A percentile compares a stretch with the other conserved stretches of the same genome.
These are phyloP conservation scores for Hirschioporus abietinus DNA, from an alignment of 768 basidiomycete species.

Conservation along the genomic window DNA sequence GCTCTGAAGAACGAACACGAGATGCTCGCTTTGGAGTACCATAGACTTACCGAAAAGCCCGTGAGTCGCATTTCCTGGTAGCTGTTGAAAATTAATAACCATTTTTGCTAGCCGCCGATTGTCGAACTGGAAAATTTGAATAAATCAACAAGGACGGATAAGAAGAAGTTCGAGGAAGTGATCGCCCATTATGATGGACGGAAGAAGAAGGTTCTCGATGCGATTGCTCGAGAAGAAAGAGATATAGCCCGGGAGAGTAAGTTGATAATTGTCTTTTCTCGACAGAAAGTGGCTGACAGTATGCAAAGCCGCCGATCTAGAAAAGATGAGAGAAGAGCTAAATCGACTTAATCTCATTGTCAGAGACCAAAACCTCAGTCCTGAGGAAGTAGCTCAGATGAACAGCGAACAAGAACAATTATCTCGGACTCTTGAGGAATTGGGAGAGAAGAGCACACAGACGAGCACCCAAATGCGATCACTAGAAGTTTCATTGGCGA, in stretches of 20 bases:
- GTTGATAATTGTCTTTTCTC: not conserved
- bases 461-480: constrained; percentile 67
- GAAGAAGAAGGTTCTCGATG: constrained; percentile 63
- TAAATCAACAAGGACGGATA: constrained; percentile 62
- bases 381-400: constrained; percentile 89
- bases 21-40: constrained; percentile 50
- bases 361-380: constrained; percentile 81
- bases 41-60: not conserved
- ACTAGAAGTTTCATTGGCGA: constrained; percentile 79
- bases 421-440: constrained; percentile 65
- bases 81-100: not conserved
- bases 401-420: constrained; percentile 83
- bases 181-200: constrained; percentile 64
- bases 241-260: constrained; percentile 41
- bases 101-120: constrained; percentile 47
- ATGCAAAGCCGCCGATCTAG: constrained; percentile 36
- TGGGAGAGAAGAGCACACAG: constrained; percentile 70
- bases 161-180: constrained; percentile 73
- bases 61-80: constrained; percentile 12
- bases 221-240: constrained; percentile 62
- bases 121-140: constrained; percentile 58
- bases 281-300: not conserved
- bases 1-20: constrained; percentile 49
- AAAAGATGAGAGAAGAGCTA: constrained; percentile 60
- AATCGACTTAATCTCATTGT: constrained; percentile 60